Conservation (phyloP, 176 grass and related monocot species). For the Echinochloa phyllopogon region DNA sequence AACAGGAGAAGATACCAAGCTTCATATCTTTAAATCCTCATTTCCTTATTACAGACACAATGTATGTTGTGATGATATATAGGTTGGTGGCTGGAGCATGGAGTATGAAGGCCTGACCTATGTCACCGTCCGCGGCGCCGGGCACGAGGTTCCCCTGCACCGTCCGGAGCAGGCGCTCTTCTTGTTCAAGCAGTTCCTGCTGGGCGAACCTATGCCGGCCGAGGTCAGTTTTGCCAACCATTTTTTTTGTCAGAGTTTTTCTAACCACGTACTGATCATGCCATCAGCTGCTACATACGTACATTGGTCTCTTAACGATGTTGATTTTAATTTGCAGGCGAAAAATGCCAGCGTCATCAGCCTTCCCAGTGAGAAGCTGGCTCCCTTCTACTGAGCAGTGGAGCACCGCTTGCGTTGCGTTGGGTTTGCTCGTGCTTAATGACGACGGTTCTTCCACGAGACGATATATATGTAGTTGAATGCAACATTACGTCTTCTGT, state of each 20-base stretch:
- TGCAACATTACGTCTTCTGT: too few species aligned
- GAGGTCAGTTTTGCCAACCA: neutral
- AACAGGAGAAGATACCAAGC: neutral
- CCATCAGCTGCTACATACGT: neutral
- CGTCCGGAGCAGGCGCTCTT: neutral
- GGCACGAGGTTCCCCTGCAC: neutral
- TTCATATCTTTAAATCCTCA: neutral
- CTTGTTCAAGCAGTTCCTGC: neutral
- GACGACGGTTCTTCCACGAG: too few species aligned
- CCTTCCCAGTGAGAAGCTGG: constrained; percentile 16
- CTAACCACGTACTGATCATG: too few species aligned
- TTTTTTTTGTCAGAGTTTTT: too few species aligned
- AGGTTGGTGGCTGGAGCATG: neutral
- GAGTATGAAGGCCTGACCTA: neutral
- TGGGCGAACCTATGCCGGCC: neutral
- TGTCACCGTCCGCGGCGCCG: neutral
- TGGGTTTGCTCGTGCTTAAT: too few species aligned
- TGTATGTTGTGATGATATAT: neutral
- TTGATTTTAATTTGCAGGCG: neutral
- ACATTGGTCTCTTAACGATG: neutral
- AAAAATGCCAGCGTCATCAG: neutral
- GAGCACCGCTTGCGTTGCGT: too few species aligned
- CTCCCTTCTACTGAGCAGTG: too few species aligned
- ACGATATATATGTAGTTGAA: too few species aligned
- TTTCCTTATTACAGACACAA: neutral